Conservation (phyloP, 2,329 filamentous ascomycete species). For the Paradendryphiella salina region DNA sequence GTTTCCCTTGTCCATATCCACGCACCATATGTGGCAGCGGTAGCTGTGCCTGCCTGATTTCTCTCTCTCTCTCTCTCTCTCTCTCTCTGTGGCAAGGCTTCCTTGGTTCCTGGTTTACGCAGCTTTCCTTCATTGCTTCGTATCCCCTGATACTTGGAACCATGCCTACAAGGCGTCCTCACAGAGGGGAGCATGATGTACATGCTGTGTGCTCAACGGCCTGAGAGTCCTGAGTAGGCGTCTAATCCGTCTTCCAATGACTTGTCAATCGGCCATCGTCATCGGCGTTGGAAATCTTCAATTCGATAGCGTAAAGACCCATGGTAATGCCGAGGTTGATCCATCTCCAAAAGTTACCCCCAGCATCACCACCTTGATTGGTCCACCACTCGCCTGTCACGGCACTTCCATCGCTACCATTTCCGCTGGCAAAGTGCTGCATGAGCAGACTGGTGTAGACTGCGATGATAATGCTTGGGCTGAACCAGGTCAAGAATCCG, state of each 20-base stretch:
- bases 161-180: no score
- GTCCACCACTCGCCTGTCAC: slow-evolving; percentile 75
- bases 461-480: slow-evolving; percentile 88
- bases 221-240: no score
- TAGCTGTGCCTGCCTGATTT: no score
- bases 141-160: no score
- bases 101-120: no score
- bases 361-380: slow-evolving; percentile 76
- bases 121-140: no score
- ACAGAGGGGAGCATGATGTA: no score
- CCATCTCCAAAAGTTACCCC: slow-evolving; percentile 90
- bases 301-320: slow-evolving; percentile 84
- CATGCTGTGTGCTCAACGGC: not conserved
- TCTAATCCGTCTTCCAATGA: slow-evolving; percentile 90
- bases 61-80: no score
- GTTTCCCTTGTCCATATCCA: no score
- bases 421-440: slow-evolving; percentile 79
- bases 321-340: slow-evolving; percentile 89
- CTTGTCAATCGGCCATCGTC: slow-evolving; percentile 70
- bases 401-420: slow-evolving; percentile 55
- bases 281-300: slow-evolving; percentile 83
- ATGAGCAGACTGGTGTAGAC: slow-evolving; percentile 95
- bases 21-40: no score
- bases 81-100: no score
- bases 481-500: slow-evolving; percentile 88